Evolutionary conservation across 306 rosid genomes (phyloP).

Genomic region (Potentilla sterilis): DNA sequence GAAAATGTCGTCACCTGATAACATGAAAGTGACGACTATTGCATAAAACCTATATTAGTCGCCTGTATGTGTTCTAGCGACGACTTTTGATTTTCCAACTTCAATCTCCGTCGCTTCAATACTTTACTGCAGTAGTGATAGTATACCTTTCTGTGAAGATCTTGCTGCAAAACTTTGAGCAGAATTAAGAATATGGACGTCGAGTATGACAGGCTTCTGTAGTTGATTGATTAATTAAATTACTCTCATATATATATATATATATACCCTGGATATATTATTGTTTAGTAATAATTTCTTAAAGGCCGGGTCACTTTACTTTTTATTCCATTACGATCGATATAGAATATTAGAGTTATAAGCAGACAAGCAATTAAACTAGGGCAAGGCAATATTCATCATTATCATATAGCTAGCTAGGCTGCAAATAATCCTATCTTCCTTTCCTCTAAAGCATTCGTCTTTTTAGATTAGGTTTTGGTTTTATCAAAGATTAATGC

Average conservation of each 20-base stretch:
- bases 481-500: constrained; percentile 20
- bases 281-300: constrained; percentile 6
- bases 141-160: constrained; percentile 5
- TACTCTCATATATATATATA: constrained; percentile 2
- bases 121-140: no score
- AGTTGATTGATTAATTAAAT: constrained; percentile 25
- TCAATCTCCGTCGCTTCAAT: no score
- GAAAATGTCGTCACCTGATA: no score
- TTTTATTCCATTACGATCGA: constrained; percentile 37
- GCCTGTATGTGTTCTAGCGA: no score
- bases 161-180: constrained; percentile 3
- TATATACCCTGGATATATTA: neutral
- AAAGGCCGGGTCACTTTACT: constrained; percentile 16
- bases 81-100: no score
- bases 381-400: constrained; percentile 33
- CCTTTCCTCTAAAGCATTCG: constrained; percentile 37
- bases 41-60: no score
- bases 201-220: constrained; percentile 22
- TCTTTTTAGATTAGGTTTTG: constrained; percentile 47
- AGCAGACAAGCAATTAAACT: neutral
- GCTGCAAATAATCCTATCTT: constrained; percentile 24
- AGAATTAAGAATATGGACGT: neutral
- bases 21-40: no score
- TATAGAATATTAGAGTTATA: constrained; percentile 26
- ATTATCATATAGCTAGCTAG: constrained; percentile 36